Conservation (phyloP, 2,329 filamentous ascomycete genomes). For the Monilinia polystroma region DNA sequence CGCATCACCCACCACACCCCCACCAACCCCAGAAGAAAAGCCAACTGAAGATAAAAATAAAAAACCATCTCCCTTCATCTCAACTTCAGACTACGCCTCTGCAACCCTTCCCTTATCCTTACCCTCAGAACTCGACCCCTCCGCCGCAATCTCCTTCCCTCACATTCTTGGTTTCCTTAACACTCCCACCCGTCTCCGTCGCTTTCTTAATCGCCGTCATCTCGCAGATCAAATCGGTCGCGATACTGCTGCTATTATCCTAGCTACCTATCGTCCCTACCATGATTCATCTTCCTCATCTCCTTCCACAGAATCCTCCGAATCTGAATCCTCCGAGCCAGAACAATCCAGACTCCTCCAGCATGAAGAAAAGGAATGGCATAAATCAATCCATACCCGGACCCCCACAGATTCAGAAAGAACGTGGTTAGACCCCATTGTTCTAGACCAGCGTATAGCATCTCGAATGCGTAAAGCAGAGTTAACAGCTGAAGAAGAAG, state of each 20-base stretch:
- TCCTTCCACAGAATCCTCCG: conserved; percentile 23
- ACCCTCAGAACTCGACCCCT: conserved; percentile 71
- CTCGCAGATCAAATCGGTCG: conserved; percentile 88
- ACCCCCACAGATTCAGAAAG: conserved; percentile 57
- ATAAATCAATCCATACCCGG: conserved; percentile 68
- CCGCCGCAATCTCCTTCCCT: conserved; percentile 72
- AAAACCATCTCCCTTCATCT: conserved; percentile 69
- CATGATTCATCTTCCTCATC: conserved; percentile 42
- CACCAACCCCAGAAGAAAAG: conserved; percentile 26
- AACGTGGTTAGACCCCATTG: conserved; percentile 73
- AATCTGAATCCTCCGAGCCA: conserved; percentile 39
- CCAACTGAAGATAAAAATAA: conserved; percentile 53
- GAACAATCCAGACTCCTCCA: conserved; percentile 66
- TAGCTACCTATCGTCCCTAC: conserved; percentile 55
- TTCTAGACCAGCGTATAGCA: conserved; percentile 73
- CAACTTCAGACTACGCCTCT: conserved; percentile 66
- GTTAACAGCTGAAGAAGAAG: conserved; percentile 67
- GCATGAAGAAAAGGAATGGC: conserved; percentile 78
- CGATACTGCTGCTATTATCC: conserved; percentile 81
- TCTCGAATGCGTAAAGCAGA: conserved; percentile 79
- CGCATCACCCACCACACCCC: conserved; percentile 18
- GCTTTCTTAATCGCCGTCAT: conserved; percentile 80
- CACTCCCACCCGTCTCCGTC: conserved; percentile 80
- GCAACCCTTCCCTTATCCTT: conserved; percentile 63
- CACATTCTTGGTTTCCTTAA: conserved; percentile 91